These are phyloP conservation scores for Helianthus tuberosus DNA, from an alignment of 129 eudicot species.

Conservation along the genomic window DNA sequence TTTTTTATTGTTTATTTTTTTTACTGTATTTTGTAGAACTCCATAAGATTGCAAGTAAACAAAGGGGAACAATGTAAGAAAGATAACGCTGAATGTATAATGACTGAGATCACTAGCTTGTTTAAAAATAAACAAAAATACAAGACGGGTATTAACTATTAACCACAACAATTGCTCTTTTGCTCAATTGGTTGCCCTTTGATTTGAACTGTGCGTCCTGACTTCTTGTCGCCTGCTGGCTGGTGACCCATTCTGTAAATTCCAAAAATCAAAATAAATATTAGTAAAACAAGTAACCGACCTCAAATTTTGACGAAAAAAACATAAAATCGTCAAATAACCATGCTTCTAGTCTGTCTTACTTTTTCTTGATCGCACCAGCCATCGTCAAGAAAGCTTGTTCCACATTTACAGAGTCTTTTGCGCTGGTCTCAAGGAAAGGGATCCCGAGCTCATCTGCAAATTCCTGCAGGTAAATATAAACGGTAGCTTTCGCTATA, in stretches of 20 bases:
- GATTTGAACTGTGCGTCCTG: conserved; percentile 53
- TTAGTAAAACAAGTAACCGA: not conserved
- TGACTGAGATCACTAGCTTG: not conserved
- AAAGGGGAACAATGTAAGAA: no score
- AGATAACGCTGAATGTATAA: no score
- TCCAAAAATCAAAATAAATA: not conserved
- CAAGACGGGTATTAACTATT: conserved; percentile 18
- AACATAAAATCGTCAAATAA: not conserved
- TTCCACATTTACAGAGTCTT: not conserved
- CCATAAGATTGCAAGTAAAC: no score
- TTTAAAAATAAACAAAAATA: conserved; percentile 9
- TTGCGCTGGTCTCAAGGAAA: not conserved
- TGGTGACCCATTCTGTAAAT: conserved; percentile 78
- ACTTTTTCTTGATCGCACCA: conserved; percentile 94
- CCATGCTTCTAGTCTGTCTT: conserved; percentile 4
- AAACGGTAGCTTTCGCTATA: no score
- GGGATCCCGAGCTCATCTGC: not conserved
- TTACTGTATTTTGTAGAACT: no score
- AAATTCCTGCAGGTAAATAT: not conserved
- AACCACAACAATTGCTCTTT: conserved; percentile 88
- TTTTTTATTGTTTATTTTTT: no score
- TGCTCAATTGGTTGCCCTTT: conserved; percentile 93
- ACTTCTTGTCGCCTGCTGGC: conserved; percentile 46
- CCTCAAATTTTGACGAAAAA: not conserved
- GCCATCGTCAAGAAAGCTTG: conserved; percentile 46